These are phyloP conservation scores for Picochlorum sp. DNA, from an alignment of 139 green algal genomes.

Conservation along the genomic window DNA sequence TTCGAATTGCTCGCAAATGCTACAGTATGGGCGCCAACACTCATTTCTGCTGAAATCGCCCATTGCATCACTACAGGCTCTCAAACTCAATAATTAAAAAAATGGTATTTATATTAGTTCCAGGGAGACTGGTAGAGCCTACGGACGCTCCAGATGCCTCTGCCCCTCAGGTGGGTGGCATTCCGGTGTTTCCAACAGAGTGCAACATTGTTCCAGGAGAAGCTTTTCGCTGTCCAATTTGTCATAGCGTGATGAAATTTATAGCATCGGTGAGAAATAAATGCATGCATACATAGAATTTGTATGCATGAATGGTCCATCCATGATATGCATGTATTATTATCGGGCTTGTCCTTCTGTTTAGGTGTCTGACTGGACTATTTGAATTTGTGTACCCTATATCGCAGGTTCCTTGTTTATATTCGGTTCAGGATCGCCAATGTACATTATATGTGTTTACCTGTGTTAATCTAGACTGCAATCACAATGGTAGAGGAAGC, in stretches of 20 bases:
- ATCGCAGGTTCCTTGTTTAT: too few relatives aligned
- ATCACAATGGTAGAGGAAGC: conserved; percentile 11
- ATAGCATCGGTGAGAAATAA: background rate
- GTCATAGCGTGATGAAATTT: background rate
- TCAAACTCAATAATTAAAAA: background rate
- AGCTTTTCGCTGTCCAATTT: background rate
- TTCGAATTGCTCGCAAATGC: too few relatives aligned
- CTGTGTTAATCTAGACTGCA: conserved; percentile 31
- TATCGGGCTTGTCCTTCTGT: too few relatives aligned
- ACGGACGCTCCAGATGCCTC: background rate
- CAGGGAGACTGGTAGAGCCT: background rate
- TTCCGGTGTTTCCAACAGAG: background rate
- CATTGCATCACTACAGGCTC: background rate
- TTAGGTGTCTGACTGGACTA: too few relatives aligned
- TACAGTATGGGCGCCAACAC: background rate
- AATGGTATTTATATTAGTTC: background rate
- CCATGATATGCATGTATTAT: background rate
- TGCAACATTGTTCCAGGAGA: background rate
- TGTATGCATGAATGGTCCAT: background rate
- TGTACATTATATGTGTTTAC: conserved; percentile 26
- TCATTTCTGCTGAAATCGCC: background rate
- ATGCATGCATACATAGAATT: background rate
- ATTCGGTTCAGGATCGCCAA: background rate
- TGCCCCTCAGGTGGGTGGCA: conserved; percentile 1
- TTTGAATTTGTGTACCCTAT: too few relatives aligned